Percentiles rank a stretch among this genome's conserved stretches.
phyloP scores from a whole-genome alignment of 2,329 filamentous ascomycete species.

The Clonostachys solani region DNA sequence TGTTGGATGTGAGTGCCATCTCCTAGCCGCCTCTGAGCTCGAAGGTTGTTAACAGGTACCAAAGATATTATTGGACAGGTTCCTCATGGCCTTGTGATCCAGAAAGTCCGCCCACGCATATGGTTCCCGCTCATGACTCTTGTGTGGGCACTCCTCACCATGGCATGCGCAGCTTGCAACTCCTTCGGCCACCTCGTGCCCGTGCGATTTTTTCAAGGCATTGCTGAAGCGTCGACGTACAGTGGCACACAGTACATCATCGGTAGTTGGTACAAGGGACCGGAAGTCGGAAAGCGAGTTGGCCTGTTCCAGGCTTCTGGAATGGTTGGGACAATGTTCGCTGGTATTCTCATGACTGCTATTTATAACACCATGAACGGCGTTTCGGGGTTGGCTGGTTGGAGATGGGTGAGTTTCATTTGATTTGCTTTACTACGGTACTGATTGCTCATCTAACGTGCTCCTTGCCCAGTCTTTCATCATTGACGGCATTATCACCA shows the following conservation, averaged over 20 bases:
- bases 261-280: constrained; percentile 45
- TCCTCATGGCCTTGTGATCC: constrained; percentile 37
- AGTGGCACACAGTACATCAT: constrained; percentile 24
- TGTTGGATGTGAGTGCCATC: constrained; percentile 11
- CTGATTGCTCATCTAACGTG: neutral
- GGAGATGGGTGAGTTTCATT: neutral
- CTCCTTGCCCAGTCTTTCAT: constrained; percentile 11
- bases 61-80: constrained; percentile 31
- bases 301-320: constrained; percentile 55
- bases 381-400: constrained; percentile 26
- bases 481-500: constrained; percentile 47
- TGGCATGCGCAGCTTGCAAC: constrained; percentile 13
- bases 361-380: constrained; percentile 32
- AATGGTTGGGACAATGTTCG: constrained; percentile 51
- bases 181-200: constrained; percentile 13
- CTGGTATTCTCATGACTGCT: constrained; percentile 47
- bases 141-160: constrained; percentile 42
- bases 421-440: no score
- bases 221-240: constrained; percentile 16
- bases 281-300: constrained; percentile 52
- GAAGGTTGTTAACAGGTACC: neutral
- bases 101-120: constrained; percentile 42
- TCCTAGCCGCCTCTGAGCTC: neutral
- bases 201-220: constrained; percentile 15
- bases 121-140: constrained; percentile 43